A percentile compares a stretch with the other conserved stretches of the same genome.
phyloP scores from a whole-genome alignment of 2,329 filamentous ascomycete species.

The Fonsecaea pedrosoi region DNA sequence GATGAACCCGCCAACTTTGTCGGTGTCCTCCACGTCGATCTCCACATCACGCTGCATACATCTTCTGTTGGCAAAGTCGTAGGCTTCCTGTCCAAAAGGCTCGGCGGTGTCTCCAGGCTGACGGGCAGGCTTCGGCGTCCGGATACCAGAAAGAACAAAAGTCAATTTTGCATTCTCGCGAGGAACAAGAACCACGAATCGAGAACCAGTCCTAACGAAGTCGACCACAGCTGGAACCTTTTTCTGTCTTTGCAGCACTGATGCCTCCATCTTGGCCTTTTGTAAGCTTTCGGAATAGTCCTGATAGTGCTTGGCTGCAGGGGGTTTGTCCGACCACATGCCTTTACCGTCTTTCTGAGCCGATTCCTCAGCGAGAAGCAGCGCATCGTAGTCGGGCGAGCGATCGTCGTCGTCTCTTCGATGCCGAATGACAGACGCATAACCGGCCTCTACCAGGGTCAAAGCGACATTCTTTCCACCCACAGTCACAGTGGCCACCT shows the following conservation, averaged over 20 bases:
- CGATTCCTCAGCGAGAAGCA: slow-evolving; percentile 54
- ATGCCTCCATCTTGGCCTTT: slow-evolving; percentile 93
- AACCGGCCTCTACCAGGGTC: slow-evolving; percentile 86
- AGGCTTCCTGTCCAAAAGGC: slow-evolving; percentile 92
- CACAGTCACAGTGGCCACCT: slow-evolving; percentile 85
- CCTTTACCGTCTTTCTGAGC: slow-evolving; percentile 90
- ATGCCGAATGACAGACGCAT: slow-evolving; percentile 92
- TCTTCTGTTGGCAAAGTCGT: slow-evolving; percentile 86
- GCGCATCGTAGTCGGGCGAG: slow-evolving; percentile 84
- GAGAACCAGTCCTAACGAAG: slow-evolving; percentile 95
- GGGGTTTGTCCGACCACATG: slow-evolving; percentile 90
- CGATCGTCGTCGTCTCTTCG: slow-evolving; percentile 93
- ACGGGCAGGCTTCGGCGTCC: slow-evolving; percentile 84
- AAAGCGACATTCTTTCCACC: slow-evolving; percentile 88
- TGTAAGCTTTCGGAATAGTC: slow-evolving; percentile 93
- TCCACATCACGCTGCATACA: slow-evolving; percentile 95
- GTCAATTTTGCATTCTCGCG: slow-evolving; percentile 94
- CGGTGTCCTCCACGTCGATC: slow-evolving; percentile 90
- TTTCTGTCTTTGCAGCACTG: slow-evolving; percentile 85
- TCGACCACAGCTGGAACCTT: slow-evolving; percentile 93
- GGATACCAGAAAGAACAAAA: slow-evolving; percentile 90
- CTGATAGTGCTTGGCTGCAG: slow-evolving; percentile 79
- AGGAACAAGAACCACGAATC: slow-evolving; percentile 90
- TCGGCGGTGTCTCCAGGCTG: slow-evolving; percentile 81
- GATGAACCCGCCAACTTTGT: slow-evolving; percentile 98